Evolutionary conservation across 495 filamentous ascomycete genomes (phyloP).

Genomic region (Margaritispora aquatica): DNA sequence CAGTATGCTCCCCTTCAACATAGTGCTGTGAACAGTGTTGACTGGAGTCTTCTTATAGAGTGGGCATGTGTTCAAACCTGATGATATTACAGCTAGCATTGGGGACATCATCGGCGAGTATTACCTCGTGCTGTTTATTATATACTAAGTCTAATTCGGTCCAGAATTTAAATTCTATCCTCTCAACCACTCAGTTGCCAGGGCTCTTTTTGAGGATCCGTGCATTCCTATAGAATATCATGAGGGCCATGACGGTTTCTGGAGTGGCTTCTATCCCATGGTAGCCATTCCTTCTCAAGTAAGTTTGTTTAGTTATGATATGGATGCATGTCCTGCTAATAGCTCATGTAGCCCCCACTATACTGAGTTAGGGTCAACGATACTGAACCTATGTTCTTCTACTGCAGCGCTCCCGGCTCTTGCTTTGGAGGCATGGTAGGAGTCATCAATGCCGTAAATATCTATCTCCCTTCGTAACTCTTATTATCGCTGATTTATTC

Average conservation of each 20-base stretch:
- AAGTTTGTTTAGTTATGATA: slow-evolving; percentile 5
- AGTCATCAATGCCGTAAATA: slow-evolving; percentile 37
- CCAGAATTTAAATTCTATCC: slow-evolving; percentile 54
- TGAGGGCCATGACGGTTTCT: slow-evolving; percentile 38
- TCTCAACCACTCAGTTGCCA: slow-evolving; percentile 50
- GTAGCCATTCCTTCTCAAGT: slow-evolving; percentile 32
- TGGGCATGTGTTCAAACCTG: slow-evolving; percentile 12
- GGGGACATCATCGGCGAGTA: slow-evolving; percentile 17
- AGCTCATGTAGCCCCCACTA: slow-evolving; percentile 32
- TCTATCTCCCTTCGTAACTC: neutral
- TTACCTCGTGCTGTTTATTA: neutral
- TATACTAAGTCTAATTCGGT: neutral
- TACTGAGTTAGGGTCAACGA: slow-evolving; percentile 48
- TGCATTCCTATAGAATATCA: slow-evolving; percentile 54
- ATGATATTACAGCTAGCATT: slow-evolving; percentile 6
- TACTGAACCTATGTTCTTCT: slow-evolving; percentile 54
- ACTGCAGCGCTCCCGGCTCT: slow-evolving; percentile 45
- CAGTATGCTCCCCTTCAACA: neutral
- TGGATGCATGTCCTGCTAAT: neutral
- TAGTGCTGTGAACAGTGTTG: neutral
- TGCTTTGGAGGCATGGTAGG: slow-evolving; percentile 41
- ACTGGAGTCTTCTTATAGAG: slow-evolving; percentile 3
- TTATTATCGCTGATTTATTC: neutral
- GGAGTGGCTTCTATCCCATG: slow-evolving; percentile 31
- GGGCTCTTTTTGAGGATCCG: slow-evolving; percentile 46